These are phyloP conservation scores for Sugiyamaella paludigena DNA, from an alignment of 1,139 yeast genomes.

Conservation along the genomic window DNA sequence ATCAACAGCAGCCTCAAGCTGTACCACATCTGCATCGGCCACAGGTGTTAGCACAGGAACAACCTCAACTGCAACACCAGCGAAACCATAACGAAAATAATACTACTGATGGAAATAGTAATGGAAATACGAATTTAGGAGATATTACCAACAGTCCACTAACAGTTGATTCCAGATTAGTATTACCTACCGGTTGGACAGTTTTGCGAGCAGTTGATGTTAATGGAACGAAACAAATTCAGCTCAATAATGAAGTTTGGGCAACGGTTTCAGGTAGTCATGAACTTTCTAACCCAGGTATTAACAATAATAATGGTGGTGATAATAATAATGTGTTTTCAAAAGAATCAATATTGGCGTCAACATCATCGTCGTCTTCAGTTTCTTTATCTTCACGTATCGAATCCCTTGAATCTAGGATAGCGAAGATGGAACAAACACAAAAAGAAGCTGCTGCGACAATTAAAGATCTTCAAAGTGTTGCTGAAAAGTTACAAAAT, in stretches of 20 bases:
- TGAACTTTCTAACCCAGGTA: too few species aligned
- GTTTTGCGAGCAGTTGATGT: slow-evolving; percentile 19
- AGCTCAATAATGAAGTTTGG: slow-evolving; percentile 19
- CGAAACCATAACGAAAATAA: neutral
- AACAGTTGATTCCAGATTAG: slow-evolving; percentile 6
- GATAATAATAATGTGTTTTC: too few species aligned
- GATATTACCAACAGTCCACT: neutral
- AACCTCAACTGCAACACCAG: neutral
- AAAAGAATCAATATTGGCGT: too few species aligned
- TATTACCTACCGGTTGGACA: slow-evolving; percentile 21
- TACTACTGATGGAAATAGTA: neutral
- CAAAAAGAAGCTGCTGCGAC: neutral
- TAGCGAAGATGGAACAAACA: slow-evolving; percentile 1
- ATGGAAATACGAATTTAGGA: too few species aligned
- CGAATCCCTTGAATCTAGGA: too few species aligned
- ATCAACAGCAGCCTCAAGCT: neutral
- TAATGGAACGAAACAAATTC: slow-evolving; percentile 17
- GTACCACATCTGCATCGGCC: neutral
- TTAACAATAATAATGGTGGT: too few species aligned
- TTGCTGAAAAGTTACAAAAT: neutral
- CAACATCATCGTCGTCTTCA: too few species aligned
- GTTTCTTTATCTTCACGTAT: too few species aligned
- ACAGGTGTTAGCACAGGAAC: neutral
- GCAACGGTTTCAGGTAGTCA: slow-evolving; percentile 13
- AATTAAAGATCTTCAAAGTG: slow-evolving; percentile 1